These are phyloP conservation scores for Didymella exigua DNA, from an alignment of 2,329 filamentous ascomycete species.

Conservation along the genomic window DNA sequence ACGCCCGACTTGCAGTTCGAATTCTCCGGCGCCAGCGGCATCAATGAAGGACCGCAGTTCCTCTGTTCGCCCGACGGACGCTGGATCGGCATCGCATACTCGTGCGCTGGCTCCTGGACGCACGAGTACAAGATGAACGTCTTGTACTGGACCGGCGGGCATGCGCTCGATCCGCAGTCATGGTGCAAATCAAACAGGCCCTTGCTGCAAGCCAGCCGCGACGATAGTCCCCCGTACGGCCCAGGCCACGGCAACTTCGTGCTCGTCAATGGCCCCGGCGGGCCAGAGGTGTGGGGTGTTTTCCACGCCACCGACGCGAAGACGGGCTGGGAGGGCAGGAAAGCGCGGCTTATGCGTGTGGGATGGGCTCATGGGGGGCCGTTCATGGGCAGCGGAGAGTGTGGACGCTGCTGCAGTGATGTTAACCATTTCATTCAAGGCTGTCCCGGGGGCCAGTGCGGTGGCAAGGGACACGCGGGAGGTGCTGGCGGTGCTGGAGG, in stretches of 20 bases:
- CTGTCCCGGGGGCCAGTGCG: conserved; percentile 35
- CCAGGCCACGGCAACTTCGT: conserved; percentile 56
- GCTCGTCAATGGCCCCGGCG: conserved; percentile 39
- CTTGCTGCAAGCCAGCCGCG: conserved; percentile 45
- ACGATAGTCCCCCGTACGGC: conserved; percentile 50
- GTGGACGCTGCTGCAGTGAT: conserved; percentile 42
- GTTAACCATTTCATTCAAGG: conserved; percentile 42
- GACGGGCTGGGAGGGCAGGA: conserved; percentile 54
- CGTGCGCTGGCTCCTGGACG: conserved; percentile 55
- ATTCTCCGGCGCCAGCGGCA: conserved; percentile 47
- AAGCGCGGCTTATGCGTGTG: conserved; percentile 53
- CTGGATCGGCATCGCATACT: conserved; percentile 55
- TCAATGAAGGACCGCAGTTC: conserved; percentile 54
- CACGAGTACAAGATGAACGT: conserved; percentile 57
- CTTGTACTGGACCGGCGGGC: conserved; percentile 49
- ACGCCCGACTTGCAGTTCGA: conserved; percentile 51
- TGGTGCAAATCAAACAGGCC: conserved; percentile 51
- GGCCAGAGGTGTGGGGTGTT: conserved; percentile 50
- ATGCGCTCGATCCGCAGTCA: conserved; percentile 45
- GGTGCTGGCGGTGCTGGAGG: conserved; percentile 26
- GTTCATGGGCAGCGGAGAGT: conserved; percentile 51
- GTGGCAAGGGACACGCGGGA: conserved; percentile 31
- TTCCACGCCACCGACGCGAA: conserved; percentile 55
- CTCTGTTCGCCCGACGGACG: conserved; percentile 43
- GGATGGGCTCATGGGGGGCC: conserved; percentile 46